Evolutionary conservation across 495 filamentous ascomycete genomes (phyloP).

Genomic region (Lepraria neglecta): DNA sequence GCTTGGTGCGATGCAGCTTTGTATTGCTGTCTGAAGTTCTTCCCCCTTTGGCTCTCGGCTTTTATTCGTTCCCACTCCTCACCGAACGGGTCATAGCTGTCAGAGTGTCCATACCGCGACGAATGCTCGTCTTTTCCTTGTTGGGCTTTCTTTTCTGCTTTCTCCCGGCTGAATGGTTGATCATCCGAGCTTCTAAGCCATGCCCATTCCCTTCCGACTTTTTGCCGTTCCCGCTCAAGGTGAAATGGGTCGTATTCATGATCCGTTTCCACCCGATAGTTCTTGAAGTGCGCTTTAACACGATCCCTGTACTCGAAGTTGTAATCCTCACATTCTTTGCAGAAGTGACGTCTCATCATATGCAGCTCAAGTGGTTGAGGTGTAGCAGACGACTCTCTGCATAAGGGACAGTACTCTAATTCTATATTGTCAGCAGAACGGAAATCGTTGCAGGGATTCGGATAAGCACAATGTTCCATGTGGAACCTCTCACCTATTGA

Average conservation of each 20-base stretch:
- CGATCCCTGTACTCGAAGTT: background rate
- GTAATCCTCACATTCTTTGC: background rate
- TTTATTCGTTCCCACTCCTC: too few species aligned
- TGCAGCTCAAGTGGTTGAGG: background rate
- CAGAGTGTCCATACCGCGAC: too few species aligned
- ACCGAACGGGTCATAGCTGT: too few species aligned
- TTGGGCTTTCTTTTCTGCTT: too few species aligned
- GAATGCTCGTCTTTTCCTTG: too few species aligned
- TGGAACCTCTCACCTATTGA: conserved; percentile 1
- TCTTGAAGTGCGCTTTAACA: background rate
- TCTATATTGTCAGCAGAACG: background rate
- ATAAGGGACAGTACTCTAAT: background rate
- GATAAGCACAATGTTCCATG: background rate
- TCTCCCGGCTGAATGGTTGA: too few species aligned
- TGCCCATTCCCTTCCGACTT: too few species aligned
- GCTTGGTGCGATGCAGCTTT: background rate
- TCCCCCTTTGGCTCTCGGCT: too few species aligned
- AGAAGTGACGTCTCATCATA: background rate
- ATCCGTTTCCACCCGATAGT: background rate
- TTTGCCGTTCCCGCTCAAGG: too few species aligned
- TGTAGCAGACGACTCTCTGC: background rate
- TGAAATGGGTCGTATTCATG: too few species aligned
- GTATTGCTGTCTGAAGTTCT: background rate
- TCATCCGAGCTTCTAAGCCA: too few species aligned
- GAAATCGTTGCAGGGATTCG: conserved; percentile 1